Conservation (phyloP, 1,284 basidiomycete species). For the Trichosporon sp. region DNA sequence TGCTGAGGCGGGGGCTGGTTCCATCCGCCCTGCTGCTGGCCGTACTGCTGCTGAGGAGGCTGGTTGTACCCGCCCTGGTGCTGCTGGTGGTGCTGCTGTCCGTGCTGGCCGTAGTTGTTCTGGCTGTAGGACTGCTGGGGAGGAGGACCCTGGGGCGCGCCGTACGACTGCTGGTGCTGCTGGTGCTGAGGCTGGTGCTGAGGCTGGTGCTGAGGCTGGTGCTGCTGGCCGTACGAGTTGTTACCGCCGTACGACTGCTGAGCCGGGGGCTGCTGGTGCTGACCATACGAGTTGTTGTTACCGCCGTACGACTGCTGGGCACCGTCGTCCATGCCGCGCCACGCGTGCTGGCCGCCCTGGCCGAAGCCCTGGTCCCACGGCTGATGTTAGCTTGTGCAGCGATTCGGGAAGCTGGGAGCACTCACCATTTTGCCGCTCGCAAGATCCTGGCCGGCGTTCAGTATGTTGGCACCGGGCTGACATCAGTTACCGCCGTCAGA, state of each 20-base stretch:
- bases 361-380: constrained; percentile 57
- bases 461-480: constrained; percentile 38
- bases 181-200: not conserved
- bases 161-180: constrained; percentile 25
- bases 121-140: constrained; percentile 8
- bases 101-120: not conserved
- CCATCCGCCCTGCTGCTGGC: constrained; percentile 13
- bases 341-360: constrained; percentile 50
- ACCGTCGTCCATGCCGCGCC: constrained; percentile 47
- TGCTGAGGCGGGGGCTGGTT: constrained; percentile 14
- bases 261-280: not conserved
- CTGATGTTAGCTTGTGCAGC: constrained; percentile 28
- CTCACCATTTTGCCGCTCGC: constrained; percentile 53
- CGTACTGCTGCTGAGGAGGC: constrained; percentile 18
- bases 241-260: constrained; percentile 14
- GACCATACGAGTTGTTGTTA: not conserved
- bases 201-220: not conserved
- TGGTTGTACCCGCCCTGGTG: not conserved
- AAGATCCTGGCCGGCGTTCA: constrained; percentile 56
- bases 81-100: not conserved
- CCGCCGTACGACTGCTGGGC: constrained; percentile 8
- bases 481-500: not conserved
- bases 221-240: constrained; percentile 10
- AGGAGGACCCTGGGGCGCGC: not conserved
- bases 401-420: not conserved